A percentile compares a stretch with the other conserved stretches of the same genome.
Evolutionary conservation across 2,329 filamentous ascomycete species (phyloP).

Genomic region (Colletotrichum tanaceti): DNA sequence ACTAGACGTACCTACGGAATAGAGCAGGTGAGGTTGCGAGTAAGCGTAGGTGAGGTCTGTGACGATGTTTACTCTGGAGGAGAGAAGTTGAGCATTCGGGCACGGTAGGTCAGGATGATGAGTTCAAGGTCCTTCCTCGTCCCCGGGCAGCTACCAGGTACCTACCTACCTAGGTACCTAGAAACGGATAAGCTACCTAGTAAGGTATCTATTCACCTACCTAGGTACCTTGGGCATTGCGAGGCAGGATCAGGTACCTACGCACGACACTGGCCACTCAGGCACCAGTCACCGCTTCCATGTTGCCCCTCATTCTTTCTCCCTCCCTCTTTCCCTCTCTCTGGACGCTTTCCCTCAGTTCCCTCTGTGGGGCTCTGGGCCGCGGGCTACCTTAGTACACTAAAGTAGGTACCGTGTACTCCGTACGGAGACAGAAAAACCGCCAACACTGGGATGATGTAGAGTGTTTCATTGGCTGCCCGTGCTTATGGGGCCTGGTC

Average conservation of each 20-base stretch:
- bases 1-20: background rate
- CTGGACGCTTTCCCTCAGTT: too few relatives aligned
- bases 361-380: slow-evolving; percentile 7
- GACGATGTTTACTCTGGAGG: slow-evolving; percentile 37
- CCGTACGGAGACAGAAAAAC: slow-evolving; percentile 13
- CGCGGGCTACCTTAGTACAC: slow-evolving; percentile 15
- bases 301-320: slow-evolving; percentile 34
- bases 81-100: slow-evolving; percentile 29
- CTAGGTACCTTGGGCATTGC: background rate
- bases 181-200: too few relatives aligned
- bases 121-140: slow-evolving; percentile 8
- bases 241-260: background rate
- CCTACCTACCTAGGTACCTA: too few relatives aligned
- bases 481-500: background rate
- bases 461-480: slow-evolving; percentile 13
- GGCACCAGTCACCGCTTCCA: slow-evolving; percentile 32
- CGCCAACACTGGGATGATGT: slow-evolving; percentile 7
- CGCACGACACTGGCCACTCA: slow-evolving; percentile 1
- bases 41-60: slow-evolving; percentile 19
- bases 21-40: slow-evolving; percentile 15
- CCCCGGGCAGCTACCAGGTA: background rate
- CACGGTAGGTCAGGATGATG: slow-evolving; percentile 5
- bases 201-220: too few relatives aligned
- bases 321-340: background rate
- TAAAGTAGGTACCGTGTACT: too few relatives aligned